Evolutionary conservation across 768 basidiomycete species (phyloP).

Genomic region (Hypholoma sublateritium): DNA sequence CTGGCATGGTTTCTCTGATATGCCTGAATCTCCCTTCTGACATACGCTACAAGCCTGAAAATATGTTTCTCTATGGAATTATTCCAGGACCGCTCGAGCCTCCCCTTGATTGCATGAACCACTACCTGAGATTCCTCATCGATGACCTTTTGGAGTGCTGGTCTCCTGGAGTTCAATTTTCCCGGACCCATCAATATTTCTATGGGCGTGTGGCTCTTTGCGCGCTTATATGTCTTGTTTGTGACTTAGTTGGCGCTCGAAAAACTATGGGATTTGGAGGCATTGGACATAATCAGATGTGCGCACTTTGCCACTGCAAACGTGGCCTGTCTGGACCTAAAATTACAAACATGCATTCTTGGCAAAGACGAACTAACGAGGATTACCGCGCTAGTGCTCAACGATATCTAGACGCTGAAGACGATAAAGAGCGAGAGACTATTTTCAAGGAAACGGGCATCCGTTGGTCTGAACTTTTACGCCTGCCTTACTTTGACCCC

Average conservation of each 20-base stretch:
- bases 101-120: neutral
- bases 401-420: slow-evolving; percentile 17
- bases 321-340: neutral
- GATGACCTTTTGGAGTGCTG: neutral
- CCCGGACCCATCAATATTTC: neutral
- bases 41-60: neutral
- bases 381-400: slow-evolving; percentile 15
- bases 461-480: slow-evolving; percentile 22
- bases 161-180: neutral
- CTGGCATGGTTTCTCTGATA: neutral
- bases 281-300: slow-evolving; percentile 1
- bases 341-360: slow-evolving; percentile 10
- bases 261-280: slow-evolving; percentile 4
- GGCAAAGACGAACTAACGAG: slow-evolving; percentile 2
- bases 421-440: neutral
- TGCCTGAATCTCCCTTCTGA: neutral
- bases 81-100: neutral
- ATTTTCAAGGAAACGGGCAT: slow-evolving; percentile 23
- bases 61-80: slow-evolving; percentile 1
- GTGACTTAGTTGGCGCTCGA: slow-evolving; percentile 5
- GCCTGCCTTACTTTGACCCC: slow-evolving; percentile 35
- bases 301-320: slow-evolving; percentile 7
- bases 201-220: slow-evolving; percentile 4
- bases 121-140: neutral
- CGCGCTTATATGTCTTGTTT: slow-evolving; percentile 4